A percentile compares a stretch with the other conserved stretches of the same genome.
phyloP scores from a whole-genome alignment of 192 early-diverging fungal species.

The Mortierella claussenii region DNA sequence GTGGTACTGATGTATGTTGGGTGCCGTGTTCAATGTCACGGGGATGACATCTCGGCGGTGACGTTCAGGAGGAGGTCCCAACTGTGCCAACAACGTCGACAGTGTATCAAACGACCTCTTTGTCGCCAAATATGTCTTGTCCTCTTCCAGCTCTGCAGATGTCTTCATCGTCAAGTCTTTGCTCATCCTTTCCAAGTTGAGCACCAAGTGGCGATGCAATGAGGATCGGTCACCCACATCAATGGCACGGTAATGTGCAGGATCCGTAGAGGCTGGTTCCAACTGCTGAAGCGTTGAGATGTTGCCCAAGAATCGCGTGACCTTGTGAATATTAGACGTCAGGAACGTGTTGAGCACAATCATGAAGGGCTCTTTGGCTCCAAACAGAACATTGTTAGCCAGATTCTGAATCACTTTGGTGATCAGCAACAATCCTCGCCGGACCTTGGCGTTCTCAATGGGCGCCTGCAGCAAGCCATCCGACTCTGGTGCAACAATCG shows the following conservation, averaged over 20 bases:
- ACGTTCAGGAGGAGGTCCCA: constrained; percentile 88
- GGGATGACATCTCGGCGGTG: constrained; percentile 60
- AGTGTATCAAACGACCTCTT: constrained; percentile 83
- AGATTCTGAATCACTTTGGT: constrained; percentile 98
- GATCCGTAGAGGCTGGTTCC: constrained; percentile 60
- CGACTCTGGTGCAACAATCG: constrained; percentile 91
- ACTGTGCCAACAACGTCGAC: constrained; percentile 83
- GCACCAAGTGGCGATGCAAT: constrained; percentile 72
- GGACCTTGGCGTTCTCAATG: constrained; percentile 70
- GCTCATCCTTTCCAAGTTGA: constrained; percentile 76
- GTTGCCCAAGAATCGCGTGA: constrained; percentile 82
- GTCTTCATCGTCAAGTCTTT: constrained; percentile 67
- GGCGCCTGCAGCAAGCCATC: constrained; percentile 75
- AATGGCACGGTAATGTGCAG: constrained; percentile 55
- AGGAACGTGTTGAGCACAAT: constrained; percentile 90
- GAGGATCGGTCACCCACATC: constrained; percentile 52
- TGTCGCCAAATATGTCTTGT: constrained; percentile 58
- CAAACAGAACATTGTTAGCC: constrained; percentile 95
- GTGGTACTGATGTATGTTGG: constrained; percentile 54
- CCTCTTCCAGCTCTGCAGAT: constrained; percentile 41
- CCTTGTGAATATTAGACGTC: constrained; percentile 80
- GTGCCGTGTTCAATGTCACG: constrained; percentile 51
- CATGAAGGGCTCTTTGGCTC: constrained; percentile 96
- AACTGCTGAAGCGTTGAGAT: constrained; percentile 67
- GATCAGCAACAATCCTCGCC: constrained; percentile 87